phyloP scores from a whole-genome alignment of 2,329 filamentous ascomycete genomes.

The Penicillium nordicum region DNA sequence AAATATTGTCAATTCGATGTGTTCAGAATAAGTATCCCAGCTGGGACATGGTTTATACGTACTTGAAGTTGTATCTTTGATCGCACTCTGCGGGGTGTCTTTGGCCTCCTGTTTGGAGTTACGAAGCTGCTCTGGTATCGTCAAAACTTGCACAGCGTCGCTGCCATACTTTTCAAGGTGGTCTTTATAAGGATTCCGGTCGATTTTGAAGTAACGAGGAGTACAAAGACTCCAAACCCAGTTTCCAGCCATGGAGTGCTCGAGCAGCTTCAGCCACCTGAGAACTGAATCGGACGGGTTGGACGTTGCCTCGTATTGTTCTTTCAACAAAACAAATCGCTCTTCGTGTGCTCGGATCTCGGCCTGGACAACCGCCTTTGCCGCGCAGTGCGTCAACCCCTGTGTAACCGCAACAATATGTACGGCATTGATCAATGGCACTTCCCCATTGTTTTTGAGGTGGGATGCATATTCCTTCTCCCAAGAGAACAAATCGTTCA shows the following conservation, averaged over 20 bases:
- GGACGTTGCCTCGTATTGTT: neutral
- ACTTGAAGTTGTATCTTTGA: neutral
- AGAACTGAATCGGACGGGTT: neutral
- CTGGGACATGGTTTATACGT: neutral
- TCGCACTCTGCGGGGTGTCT: too few species aligned
- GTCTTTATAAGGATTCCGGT: neutral
- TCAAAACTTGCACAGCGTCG: neutral
- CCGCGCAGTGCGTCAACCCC: neutral
- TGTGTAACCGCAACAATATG: neutral
- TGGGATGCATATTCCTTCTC: neutral
- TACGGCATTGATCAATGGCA: neutral
- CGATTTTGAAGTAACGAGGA: neutral
- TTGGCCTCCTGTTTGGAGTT: neutral
- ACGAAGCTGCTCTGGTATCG: neutral
- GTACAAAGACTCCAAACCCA: neutral
- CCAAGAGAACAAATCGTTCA: neutral
- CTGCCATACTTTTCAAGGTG: neutral
- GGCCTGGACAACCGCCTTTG: neutral
- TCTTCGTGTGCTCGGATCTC: neutral
- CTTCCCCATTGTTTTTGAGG: neutral
- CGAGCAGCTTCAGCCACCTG: neutral
- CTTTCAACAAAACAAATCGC: neutral
- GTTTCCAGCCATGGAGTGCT: neutral
- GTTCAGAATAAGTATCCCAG: neutral
- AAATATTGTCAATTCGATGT: neutral